Percentiles rank a stretch among this genome's conserved stretches.
These are phyloP conservation scores for Pseudodiploospora longispora DNA, from an alignment of 2,329 filamentous ascomycete species.

Conservation along the genomic window DNA sequence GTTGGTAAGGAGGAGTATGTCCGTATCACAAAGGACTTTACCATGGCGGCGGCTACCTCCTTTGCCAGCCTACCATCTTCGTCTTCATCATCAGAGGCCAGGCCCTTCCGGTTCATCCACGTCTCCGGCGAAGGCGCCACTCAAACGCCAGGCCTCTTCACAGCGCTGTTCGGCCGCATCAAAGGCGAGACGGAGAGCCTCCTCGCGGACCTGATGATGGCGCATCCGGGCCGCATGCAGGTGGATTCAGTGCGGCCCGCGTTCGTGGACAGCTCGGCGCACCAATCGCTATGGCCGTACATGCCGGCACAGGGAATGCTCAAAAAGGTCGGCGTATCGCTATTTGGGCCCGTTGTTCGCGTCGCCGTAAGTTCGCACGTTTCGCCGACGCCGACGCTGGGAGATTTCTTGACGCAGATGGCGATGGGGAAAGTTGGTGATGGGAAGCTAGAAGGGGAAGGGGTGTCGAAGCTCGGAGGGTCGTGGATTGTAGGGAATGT, in stretches of 20 bases:
- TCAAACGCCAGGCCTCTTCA: slow-evolving; percentile 44
- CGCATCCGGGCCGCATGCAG: slow-evolving; percentile 36
- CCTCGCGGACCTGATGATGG: slow-evolving; percentile 44
- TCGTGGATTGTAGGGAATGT: slow-evolving; percentile 28
- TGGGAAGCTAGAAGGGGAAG: slow-evolving; percentile 17
- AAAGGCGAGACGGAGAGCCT: slow-evolving; percentile 60
- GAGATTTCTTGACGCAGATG: slow-evolving; percentile 35
- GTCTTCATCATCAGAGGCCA: slow-evolving; percentile 21
- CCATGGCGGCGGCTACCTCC: slow-evolving; percentile 54
- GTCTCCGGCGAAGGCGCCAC: slow-evolving; percentile 60
- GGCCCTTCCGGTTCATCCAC: slow-evolving; percentile 61
- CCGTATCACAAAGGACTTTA: slow-evolving; percentile 59
- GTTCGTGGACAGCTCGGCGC: slow-evolving; percentile 43
- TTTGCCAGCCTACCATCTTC: slow-evolving; percentile 36
- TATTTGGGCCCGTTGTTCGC: slow-evolving; percentile 21
- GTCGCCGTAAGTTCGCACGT: slow-evolving; percentile 13
- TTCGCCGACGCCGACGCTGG: slow-evolving; percentile 37
- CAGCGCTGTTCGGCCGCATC: slow-evolving; percentile 50
- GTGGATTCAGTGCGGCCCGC: slow-evolving; percentile 51
- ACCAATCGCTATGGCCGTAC: slow-evolving; percentile 34
- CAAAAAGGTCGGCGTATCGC: slow-evolving; percentile 3
- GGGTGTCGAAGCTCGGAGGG: slow-evolving; percentile 25
- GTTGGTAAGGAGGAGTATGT: slow-evolving; percentile 59
- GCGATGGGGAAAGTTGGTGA: slow-evolving; percentile 31
- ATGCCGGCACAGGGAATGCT: slow-evolving; percentile 23